A percentile compares a stretch with the other conserved stretches of the same genome.
phyloP scores from a whole-genome alignment of 257 asterid genomes.

The Linaria vulgaris region DNA sequence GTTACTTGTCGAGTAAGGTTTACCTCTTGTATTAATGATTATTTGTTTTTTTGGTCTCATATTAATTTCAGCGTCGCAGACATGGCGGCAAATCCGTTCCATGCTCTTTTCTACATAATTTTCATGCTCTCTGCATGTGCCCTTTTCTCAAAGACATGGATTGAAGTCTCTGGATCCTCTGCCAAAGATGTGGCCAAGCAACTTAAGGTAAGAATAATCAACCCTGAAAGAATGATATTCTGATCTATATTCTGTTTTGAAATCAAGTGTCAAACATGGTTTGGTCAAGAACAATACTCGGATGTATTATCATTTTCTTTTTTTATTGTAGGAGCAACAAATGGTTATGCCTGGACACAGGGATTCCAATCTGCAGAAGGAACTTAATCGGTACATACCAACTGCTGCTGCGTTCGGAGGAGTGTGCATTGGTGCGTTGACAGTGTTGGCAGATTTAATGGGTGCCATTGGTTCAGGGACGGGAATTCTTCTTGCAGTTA shows the following conservation, averaged over 20 bases:
- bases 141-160: slow-evolving; percentile 70
- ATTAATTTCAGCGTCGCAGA: slow-evolving; percentile 56
- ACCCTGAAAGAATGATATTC: neutral
- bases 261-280: too few relatives aligned
- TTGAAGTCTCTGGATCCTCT: slow-evolving; percentile 76
- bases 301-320: neutral
- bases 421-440: slow-evolving; percentile 69
- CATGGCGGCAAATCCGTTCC: slow-evolving; percentile 65
- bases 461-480: slow-evolving; percentile 83
- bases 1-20: neutral
- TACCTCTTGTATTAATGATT: neutral
- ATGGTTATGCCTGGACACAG: slow-evolving; percentile 85
- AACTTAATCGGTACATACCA: slow-evolving; percentile 65
- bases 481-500: slow-evolving; percentile 68
- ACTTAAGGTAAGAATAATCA: slow-evolving; percentile 46
- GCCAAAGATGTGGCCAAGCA: slow-evolving; percentile 74
- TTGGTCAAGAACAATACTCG: too few relatives aligned
- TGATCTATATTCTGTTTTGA: too few relatives aligned
- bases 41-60: slow-evolving; percentile 8
- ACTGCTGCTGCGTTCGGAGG: slow-evolving; percentile 84
- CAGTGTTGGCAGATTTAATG: slow-evolving; percentile 70
- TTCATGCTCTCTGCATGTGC: slow-evolving; percentile 79
- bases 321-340: slow-evolving; percentile 65
- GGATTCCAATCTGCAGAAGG: slow-evolving; percentile 65
- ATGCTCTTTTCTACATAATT: slow-evolving; percentile 57